Evolutionary conservation across 768 basidiomycete species (phyloP), one percentile per base, ranked within the genome.

Genomic region (Termitomyces sp.): DNA sequence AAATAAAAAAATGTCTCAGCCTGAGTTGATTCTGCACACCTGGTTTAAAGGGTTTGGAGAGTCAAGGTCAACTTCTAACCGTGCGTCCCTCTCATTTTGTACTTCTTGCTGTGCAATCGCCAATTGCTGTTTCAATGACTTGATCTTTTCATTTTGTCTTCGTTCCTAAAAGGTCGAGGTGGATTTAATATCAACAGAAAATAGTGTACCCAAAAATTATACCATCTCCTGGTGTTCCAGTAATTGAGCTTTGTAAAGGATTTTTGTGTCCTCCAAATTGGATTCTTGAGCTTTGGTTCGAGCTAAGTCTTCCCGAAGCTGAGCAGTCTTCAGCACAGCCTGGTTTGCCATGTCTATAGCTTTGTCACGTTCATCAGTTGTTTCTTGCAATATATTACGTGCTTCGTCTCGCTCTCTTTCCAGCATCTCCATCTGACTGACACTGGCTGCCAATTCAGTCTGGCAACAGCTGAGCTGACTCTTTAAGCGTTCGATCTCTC

Each of bases 191-290:
- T 33, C 11, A 18, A 15, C 58, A n/a, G 15, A 50, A 22, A n/a
- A 15, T 9, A 55, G 4, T 13, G 44, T 38, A 32, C 5, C 16
- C 15, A 9, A 39, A 48, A 32, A 50, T 58, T 65, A 55, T 59
- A 63, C 61, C 36, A 36, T 42, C 32, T 57, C 55, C 35, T 49
- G 49, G 36, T 62, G 55, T 1, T 40, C n/a, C 36, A 78, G 70
- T 24, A 78, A 65, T 51, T 70, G 65, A 33, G 72, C 72, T 46
- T 71, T 73, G 9, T 76, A 67, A 49, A 69, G 66, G 5, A 63
- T 65, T 12, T 71, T 74, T 39, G 75, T 73, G 36, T 70, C 64
- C 39, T 73, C 69, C 38, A 74, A 53, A 9, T 71, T 69, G 5
- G 63, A 55, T 20, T 71, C 67, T 33, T 58, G 63, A 40, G 67